Evolutionary conservation across 768 basidiomycete genomes (phyloP).

Genomic region (Steccherinum ochraceum): DNA sequence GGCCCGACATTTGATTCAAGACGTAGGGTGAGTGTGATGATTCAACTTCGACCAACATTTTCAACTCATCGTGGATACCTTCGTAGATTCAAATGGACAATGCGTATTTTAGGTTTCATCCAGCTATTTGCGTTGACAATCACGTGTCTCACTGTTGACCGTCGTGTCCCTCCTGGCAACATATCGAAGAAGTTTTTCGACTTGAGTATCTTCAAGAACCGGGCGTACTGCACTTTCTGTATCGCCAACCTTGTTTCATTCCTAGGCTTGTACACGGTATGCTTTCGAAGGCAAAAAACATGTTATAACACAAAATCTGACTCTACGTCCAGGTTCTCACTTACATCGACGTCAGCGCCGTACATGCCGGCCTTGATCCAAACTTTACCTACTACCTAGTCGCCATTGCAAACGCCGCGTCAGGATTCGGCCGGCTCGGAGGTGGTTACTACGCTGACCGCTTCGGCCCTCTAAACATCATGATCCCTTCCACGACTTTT

Average conservation of each 20-base stretch:
- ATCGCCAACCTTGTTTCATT: constrained; percentile 49
- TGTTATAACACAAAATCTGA: not conserved
- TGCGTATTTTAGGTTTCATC: constrained; percentile 64
- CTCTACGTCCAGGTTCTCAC: constrained; percentile 42
- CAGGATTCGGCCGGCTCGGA: constrained; percentile 52
- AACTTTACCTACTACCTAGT: constrained; percentile 60
- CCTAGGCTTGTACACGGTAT: constrained; percentile 61
- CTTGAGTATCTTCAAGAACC: constrained; percentile 45
- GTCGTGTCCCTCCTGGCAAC: constrained; percentile 43
- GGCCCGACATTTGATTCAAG: constrained; percentile 45
- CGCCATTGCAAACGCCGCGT: constrained; percentile 63
- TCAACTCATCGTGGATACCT: too few species aligned
- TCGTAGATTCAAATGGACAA: constrained; percentile 74
- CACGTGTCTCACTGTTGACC: constrained; percentile 40
- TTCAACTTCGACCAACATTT: too few species aligned
- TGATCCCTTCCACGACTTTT: constrained; percentile 53
- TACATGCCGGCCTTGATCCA: constrained; percentile 36
- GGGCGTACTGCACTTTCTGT: constrained; percentile 52
- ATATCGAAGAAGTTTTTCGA: constrained; percentile 43
- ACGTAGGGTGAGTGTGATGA: constrained; percentile 20
- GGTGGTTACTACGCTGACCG: constrained; percentile 51
- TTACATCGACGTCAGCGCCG: constrained; percentile 57
- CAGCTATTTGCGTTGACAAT: constrained; percentile 44
- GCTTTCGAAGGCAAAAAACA: constrained; percentile 16
- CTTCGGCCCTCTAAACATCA: constrained; percentile 57